Conservation (phyloP, 164 flowering plant species). For the Magnolia kwangsiensis region DNA sequence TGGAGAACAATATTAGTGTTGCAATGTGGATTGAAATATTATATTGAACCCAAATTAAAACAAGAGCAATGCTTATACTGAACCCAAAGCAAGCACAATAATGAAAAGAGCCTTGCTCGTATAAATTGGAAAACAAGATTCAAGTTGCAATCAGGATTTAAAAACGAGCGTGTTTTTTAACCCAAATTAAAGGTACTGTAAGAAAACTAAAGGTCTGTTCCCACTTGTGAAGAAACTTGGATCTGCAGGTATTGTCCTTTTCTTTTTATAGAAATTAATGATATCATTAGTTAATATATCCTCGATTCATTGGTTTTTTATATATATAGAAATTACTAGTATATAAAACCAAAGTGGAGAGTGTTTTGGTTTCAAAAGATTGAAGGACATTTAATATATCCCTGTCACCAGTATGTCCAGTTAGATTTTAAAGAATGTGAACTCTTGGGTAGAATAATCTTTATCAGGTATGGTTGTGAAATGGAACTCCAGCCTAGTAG, state of each 20-base stretch:
- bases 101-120: not conserved
- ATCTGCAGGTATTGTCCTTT: not conserved
- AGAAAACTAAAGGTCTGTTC: not conserved
- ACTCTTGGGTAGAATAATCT: no score
- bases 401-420: no score
- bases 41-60: not conserved
- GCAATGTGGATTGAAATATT: not conserved
- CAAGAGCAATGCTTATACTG: not conserved
- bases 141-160: not conserved
- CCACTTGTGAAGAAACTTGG: not conserved
- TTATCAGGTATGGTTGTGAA: no score
- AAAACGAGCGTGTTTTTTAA: no score
- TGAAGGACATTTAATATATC: no score
- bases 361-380: no score
- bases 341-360: no score
- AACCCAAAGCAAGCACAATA: not conserved
- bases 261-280: not conserved
- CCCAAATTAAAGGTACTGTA: not conserved
- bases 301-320: not conserved
- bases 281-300: not conserved
- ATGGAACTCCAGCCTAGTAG: no score
- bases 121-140: not conserved
- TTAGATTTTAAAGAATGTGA: no score
- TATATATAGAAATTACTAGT: no score
- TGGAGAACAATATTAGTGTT: not conserved